Evolutionary conservation across 768 basidiomycete genomes (phyloP).

Genomic region (Termitomyces titanicus): DNA sequence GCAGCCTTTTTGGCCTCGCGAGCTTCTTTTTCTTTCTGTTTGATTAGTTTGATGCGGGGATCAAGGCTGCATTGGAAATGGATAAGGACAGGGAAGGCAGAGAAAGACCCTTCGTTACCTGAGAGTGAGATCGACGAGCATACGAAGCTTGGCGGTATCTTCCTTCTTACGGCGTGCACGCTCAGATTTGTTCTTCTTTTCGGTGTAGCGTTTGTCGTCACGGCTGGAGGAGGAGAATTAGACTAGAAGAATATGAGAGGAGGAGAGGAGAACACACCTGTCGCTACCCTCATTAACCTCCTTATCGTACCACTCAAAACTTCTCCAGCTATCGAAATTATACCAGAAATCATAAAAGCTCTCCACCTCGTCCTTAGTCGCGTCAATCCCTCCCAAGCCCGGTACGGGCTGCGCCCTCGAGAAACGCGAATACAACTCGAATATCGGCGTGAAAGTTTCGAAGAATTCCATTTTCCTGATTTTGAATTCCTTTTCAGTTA

Average conservation of each 20-base stretch:
- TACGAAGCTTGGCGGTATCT: slow-evolving; percentile 86
- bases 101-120: slow-evolving; percentile 32
- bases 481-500: slow-evolving; percentile 55
- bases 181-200: slow-evolving; percentile 99
- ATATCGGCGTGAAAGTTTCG: slow-evolving; percentile 72
- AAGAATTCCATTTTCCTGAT: slow-evolving; percentile 65
- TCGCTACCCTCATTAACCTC: slow-evolving; percentile 98
- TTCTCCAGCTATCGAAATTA: slow-evolving; percentile 98
- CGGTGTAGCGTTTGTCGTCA: slow-evolving; percentile 97
- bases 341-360: slow-evolving; percentile 99
- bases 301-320: slow-evolving; percentile 97
- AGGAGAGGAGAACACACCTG: slow-evolving; percentile 46
- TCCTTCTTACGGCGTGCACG: slow-evolving; percentile 96
- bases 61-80: slow-evolving; percentile 46
- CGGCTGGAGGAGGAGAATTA: slow-evolving; percentile 50
- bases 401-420: slow-evolving; percentile 84
- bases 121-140: slow-evolving; percentile 83
- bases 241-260: not conserved
- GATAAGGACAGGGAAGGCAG: not conserved
- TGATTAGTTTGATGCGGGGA: slow-evolving; percentile 96
- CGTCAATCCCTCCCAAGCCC: slow-evolving; percentile 64
- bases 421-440: slow-evolving; percentile 91
- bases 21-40: slow-evolving; percentile 93
- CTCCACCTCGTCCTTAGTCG: slow-evolving; percentile 81
- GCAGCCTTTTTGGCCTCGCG: slow-evolving; percentile 83